Conservation (phyloP, 106 monocot genomes). For the Dioscorea zingiberensis region DNA sequence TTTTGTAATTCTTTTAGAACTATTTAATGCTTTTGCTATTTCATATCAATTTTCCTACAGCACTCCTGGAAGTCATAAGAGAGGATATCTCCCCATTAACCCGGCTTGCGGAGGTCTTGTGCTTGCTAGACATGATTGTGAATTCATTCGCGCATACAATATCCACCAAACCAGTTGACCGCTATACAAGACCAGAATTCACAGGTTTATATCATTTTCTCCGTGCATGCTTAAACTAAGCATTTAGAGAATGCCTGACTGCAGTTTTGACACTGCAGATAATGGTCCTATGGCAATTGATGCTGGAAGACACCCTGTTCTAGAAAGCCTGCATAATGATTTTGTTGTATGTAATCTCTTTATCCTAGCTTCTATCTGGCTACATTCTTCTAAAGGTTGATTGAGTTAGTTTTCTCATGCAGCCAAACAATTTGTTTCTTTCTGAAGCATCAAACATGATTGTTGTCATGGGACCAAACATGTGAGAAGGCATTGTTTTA, state of each 20-base stretch:
- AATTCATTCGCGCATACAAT: constrained; percentile 96
- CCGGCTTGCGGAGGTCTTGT: constrained; percentile 83
- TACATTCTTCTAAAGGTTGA: background rate
- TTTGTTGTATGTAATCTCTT: constrained; percentile 58
- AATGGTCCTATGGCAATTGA: constrained; percentile 96
- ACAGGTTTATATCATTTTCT: constrained; percentile 40
- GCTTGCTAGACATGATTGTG: constrained; percentile 95
- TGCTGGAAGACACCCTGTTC: constrained; percentile 90
- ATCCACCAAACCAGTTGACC: constrained; percentile 84
- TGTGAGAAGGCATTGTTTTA: constrained; percentile 39
- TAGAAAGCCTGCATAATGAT: constrained; percentile 74
- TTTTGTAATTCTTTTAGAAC: no score
- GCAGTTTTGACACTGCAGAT: constrained; percentile 32
- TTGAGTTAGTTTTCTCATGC: constrained; percentile 24
- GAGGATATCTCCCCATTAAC: constrained; percentile 74
- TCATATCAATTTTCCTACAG: constrained; percentile 25
- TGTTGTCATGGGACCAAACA: constrained; percentile 95
- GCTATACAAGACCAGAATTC: constrained; percentile 90
- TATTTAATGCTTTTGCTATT: background rate
- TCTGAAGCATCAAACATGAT: constrained; percentile 98
- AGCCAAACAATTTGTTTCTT: constrained; percentile 96
- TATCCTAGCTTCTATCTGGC: background rate
- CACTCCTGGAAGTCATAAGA: constrained; percentile 74
- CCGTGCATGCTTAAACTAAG: background rate
- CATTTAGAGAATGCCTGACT: constrained; percentile 2